These are phyloP conservation scores for Hypoxylon sp. DNA, from an alignment of 2,329 filamentous ascomycete species.

Conservation along the genomic window DNA sequence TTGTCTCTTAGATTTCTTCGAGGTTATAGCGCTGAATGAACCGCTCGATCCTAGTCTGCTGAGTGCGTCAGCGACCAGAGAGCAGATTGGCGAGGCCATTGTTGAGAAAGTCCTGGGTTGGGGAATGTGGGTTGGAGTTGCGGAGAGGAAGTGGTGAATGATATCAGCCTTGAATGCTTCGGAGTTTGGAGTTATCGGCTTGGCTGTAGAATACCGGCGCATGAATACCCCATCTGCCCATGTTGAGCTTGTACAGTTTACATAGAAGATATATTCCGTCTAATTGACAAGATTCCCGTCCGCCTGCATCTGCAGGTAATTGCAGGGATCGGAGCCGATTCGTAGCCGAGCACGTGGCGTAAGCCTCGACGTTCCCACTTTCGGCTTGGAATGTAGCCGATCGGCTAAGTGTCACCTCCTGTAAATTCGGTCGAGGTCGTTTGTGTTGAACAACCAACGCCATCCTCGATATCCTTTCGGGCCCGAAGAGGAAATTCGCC, in stretches of 20 bases:
- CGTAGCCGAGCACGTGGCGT: slow-evolving; percentile 28
- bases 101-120: slow-evolving; percentile 58
- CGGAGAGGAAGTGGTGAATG: slow-evolving; percentile 37
- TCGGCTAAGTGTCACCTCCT: slow-evolving; percentile 24
- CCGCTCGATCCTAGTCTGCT: slow-evolving; percentile 50
- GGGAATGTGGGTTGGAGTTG: slow-evolving; percentile 49
- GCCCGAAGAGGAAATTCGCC: slow-evolving; percentile 7
- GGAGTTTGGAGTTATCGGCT: neutral
- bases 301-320: neutral
- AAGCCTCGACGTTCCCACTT: slow-evolving; percentile 16
- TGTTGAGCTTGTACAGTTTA: neutral
- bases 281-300: neutral
- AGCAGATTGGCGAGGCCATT: slow-evolving; percentile 54
- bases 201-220: neutral
- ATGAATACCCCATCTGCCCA: neutral
- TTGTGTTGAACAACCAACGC: slow-evolving; percentile 10
- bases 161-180: neutral
- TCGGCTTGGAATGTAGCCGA: slow-evolving; percentile 18
- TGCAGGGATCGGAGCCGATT: slow-evolving; percentile 33
- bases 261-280: neutral
- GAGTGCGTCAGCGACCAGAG: slow-evolving; percentile 50
- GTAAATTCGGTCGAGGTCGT: slow-evolving; percentile 2
- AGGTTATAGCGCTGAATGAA: slow-evolving; percentile 57
- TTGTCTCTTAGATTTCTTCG: slow-evolving; percentile 53
- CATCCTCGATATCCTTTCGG: slow-evolving; percentile 15